Base-by-base conservation (phyloP, 2,329 filamentous ascomycete species). In the Diaporthe aspalathi region DNA sequence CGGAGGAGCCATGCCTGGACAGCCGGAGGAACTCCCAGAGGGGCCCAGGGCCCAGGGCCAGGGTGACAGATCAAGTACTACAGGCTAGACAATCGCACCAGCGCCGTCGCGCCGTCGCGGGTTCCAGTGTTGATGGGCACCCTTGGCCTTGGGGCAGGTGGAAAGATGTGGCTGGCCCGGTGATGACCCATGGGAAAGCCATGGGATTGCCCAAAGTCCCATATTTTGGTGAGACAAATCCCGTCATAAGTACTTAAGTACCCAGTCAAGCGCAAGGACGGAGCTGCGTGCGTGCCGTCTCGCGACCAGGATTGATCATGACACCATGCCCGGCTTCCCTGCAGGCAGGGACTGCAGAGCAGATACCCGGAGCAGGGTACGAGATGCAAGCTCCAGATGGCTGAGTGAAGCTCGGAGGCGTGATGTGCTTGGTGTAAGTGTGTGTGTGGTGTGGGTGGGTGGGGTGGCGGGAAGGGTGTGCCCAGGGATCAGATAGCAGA, bases 151-250 rank as follows among this genome's bases (percentile, higher is more conserved):
- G 45, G n/a, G 53, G 27, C 45, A 65, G 60, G 45, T 65, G 60
- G 45, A 45, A 27, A 50, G 20, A 24, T 22, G 12, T 65, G 60
- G 60, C 60, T 65, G 60, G 29, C 60, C 60, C 43, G 60, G 60
- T 65, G 60, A 63, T 63, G 43, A 5, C 17, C 22, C 32, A 50
- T 57, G 22, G 53, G 43, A 35, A 45, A 49, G 56, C 54, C 67
- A 68, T 68, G 67, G 67, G 67, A 68, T 50, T 60, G 43, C 56
- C 27, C 32, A 50, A 60, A 68, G 54, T 68, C 32, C 67, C 67
- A 68, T 68, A 38, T 60, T 68, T 57, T 29, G 22, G n/a, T 50
- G 43, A 68, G 60, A 60, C 53, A 60, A 60, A 52, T 68, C 32
- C 67, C 56, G 56, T 68, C 53, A 57, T 68, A 16, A 27, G 35